A percentile compares a stretch with the other conserved stretches of the same genome.
Evolutionary conservation across 2,329 filamentous ascomycete genomes (phyloP).

Genomic region (Penicillium oxalicum): DNA sequence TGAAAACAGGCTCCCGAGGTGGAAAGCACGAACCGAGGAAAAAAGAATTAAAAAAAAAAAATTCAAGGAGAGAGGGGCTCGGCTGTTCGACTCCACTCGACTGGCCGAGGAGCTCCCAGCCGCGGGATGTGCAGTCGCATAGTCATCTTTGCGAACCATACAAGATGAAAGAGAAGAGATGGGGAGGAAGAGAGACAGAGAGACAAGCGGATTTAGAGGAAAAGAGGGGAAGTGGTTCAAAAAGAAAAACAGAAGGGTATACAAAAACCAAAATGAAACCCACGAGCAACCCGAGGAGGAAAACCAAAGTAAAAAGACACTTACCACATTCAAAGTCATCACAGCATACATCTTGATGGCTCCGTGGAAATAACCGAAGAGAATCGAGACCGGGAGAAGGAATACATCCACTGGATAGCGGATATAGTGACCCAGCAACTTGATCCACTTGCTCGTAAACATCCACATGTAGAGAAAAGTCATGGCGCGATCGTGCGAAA

Average conservation of each 20-base stretch:
- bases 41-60: too few relatives aligned
- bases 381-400: constrained; percentile 74
- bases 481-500: constrained; percentile 51
- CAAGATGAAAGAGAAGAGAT: too few relatives aligned
- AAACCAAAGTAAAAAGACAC: constrained; percentile 30
- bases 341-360: constrained; percentile 86
- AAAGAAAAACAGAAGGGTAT: neutral
- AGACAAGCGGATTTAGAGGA: too few relatives aligned
- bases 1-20: too few relatives aligned
- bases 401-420: constrained; percentile 75
- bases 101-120: neutral
- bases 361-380: constrained; percentile 91
- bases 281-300: neutral
- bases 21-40: neutral
- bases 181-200: too few relatives aligned
- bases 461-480: constrained; percentile 65
- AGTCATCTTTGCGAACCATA: neutral
- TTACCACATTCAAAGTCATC: constrained; percentile 74
- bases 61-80: constrained; percentile 6
- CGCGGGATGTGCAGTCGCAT: neutral
- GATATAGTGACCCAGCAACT: constrained; percentile 79
- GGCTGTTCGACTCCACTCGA: constrained; percentile 1
- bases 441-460: constrained; percentile 86
- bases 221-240: too few relatives aligned
- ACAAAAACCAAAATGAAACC: neutral